Percentiles rank a stretch among this genome's conserved stretches.
phyloP scores from a whole-genome alignment of 2,329 filamentous ascomycete species.

The Blastomyces silverae region DNA sequence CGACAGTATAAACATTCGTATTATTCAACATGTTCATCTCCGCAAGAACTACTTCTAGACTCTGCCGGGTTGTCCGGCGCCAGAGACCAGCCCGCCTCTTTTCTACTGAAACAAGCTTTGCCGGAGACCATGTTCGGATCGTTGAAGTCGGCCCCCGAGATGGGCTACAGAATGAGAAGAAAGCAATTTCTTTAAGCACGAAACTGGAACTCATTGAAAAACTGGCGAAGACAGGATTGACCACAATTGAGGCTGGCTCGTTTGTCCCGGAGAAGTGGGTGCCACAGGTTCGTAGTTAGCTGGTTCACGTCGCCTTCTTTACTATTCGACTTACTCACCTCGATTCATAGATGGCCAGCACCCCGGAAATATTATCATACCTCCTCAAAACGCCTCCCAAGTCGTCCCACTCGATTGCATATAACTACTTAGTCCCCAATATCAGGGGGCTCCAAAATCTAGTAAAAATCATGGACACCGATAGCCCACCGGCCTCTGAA shows the following conservation, averaged over 20 bases:
- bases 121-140: slow-evolving; percentile 47
- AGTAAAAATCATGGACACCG: slow-evolving; percentile 47
- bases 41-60: slow-evolving; percentile 25
- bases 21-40: slow-evolving; percentile 24
- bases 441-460: slow-evolving; percentile 55
- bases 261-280: slow-evolving; percentile 51
- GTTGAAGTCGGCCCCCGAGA: slow-evolving; percentile 50
- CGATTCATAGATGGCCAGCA: slow-evolving; percentile 55
- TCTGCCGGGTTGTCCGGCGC: slow-evolving; percentile 28
- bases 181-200: slow-evolving; percentile 42
- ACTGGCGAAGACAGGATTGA: slow-evolving; percentile 45
- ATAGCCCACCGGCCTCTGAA: slow-evolving; percentile 27
- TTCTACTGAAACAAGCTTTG: slow-evolving; percentile 38
- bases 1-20: not conserved
- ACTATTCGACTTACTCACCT: not conserved
- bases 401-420: slow-evolving; percentile 50
- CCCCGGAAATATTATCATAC: slow-evolving; percentile 53
- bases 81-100: slow-evolving; percentile 26
- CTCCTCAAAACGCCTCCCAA: slow-evolving; percentile 47
- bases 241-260: slow-evolving; percentile 48
- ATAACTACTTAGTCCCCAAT: slow-evolving; percentile 61
- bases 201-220: slow-evolving; percentile 47
- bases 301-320: not conserved
- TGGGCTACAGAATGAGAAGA: slow-evolving; percentile 50
- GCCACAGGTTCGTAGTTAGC: slow-evolving; percentile 39